Evolutionary conservation across 306 rosid species (phyloP).

Genomic region (Cicer cuneatum): DNA sequence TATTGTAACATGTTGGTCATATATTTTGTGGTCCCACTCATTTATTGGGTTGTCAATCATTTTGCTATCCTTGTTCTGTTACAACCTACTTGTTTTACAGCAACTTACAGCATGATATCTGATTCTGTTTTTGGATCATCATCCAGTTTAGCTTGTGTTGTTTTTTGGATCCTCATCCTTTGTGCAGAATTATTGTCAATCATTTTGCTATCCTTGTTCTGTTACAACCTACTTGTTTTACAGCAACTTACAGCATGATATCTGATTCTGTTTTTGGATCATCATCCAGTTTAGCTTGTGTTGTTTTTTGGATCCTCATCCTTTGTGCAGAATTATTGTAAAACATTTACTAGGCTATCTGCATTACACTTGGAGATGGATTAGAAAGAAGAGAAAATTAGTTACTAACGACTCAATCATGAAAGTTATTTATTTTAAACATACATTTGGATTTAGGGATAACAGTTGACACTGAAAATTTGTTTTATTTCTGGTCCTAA

Average conservation of each 20-base stretch:
- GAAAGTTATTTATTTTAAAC: not conserved
- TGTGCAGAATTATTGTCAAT: conserved; percentile 7
- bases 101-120: not conserved
- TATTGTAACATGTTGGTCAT: conserved; percentile 19
- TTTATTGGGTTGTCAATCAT: conserved; percentile 21
- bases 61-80: conserved; percentile 19
- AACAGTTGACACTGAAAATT: not conserved
- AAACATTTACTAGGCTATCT: not conserved
- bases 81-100: conserved; percentile 11
- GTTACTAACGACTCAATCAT: not conserved
- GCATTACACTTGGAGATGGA: not conserved
- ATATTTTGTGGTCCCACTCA: conserved; percentile 8
- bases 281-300: conserved; percentile 17
- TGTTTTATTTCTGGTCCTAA: not conserved
- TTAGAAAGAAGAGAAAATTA: not conserved
- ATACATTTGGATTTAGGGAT: no score
- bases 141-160: conserved; percentile 8
- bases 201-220: conserved; percentile 31
- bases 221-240: conserved; percentile 1
- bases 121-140: conserved; percentile 10
- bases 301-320: conserved; percentile 1
- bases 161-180: conserved; percentile 14
- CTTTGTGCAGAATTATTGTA: conserved; percentile 15
- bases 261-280: conserved; percentile 4
- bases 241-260: conserved; percentile 13